Evolutionary conservation across 768 basidiomycete species (phyloP).

Genomic region (Daedaleopsis sinensis): DNA sequence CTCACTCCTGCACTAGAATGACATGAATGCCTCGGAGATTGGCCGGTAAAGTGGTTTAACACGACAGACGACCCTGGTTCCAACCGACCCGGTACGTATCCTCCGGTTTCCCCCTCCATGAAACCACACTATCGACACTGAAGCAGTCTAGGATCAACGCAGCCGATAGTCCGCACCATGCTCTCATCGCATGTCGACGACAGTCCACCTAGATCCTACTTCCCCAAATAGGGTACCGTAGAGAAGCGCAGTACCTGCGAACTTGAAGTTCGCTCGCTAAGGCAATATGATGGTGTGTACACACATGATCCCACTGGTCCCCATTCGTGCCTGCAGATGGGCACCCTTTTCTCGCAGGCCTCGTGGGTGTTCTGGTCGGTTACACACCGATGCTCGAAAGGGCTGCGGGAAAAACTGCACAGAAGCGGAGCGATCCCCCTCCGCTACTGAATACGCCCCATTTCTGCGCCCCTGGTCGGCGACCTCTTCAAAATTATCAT

Average conservation of each 20-base stretch:
- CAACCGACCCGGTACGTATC: background rate
- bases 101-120: background rate
- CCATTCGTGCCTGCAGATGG: background rate
- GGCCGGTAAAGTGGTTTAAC: background rate
- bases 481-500: background rate
- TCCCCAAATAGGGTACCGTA: background rate
- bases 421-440: slow-evolving; percentile 6
- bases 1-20: background rate
- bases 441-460: background rate
- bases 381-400: background rate
- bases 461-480: slow-evolving; percentile 1
- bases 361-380: background rate
- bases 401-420: background rate
- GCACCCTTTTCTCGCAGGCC: slow-evolving; percentile 3
- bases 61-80: background rate
- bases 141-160: background rate
- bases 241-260: background rate
- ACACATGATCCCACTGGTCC: background rate
- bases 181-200: background rate
- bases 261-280: background rate
- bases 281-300: slow-evolving; percentile 1
- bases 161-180: background rate
- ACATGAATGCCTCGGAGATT: background rate
- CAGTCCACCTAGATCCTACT: background rate
- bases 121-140: background rate